Conservation (phyloP, 805 yeast species). For the Candida alai region DNA sequence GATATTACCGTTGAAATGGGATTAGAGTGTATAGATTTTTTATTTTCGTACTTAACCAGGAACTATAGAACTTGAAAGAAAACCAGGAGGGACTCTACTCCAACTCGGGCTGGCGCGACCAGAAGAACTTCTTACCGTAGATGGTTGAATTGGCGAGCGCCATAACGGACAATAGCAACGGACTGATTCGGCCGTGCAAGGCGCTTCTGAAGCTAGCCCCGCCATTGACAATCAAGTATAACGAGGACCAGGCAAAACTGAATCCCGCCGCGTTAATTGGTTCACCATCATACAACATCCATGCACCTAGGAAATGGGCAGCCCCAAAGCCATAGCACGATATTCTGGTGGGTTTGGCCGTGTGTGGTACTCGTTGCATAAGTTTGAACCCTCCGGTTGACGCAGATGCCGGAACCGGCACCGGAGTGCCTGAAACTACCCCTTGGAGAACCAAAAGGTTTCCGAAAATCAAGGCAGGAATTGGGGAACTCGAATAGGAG, state of each 20-base stretch:
- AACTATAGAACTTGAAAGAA: background rate
- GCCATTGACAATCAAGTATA: slow-evolving; percentile 72
- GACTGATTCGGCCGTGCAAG: slow-evolving; percentile 57
- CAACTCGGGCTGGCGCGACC: slow-evolving; percentile 7
- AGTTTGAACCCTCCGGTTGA: slow-evolving; percentile 7
- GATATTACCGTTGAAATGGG: slow-evolving; percentile 73
- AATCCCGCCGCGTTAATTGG: slow-evolving; percentile 77
- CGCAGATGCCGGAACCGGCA: slow-evolving; percentile 1
- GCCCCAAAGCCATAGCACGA: slow-evolving; percentile 56
- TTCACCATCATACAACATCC: slow-evolving; percentile 75
- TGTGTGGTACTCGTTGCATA: slow-evolving; percentile 1
- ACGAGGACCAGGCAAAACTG: slow-evolving; percentile 72
- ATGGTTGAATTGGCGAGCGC: slow-evolving; percentile 60
- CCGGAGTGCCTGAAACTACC: background rate
- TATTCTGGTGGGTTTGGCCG: slow-evolving; percentile 31
- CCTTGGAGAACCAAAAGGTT: slow-evolving; percentile 7
- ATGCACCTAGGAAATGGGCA: slow-evolving; percentile 63
- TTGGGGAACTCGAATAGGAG: slow-evolving; percentile 8
- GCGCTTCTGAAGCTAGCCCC: slow-evolving; percentile 49
- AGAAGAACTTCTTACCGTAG: slow-evolving; percentile 46
- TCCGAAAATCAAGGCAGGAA: slow-evolving; percentile 10
- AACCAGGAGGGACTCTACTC: slow-evolving; percentile 1
- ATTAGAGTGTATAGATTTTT: slow-evolving; percentile 13
- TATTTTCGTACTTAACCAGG: background rate
- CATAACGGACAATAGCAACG: slow-evolving; percentile 52